phyloP scores from a whole-genome alignment of 2,329 filamentous ascomycete genomes.

The Cladophialophora psammophila region DNA sequence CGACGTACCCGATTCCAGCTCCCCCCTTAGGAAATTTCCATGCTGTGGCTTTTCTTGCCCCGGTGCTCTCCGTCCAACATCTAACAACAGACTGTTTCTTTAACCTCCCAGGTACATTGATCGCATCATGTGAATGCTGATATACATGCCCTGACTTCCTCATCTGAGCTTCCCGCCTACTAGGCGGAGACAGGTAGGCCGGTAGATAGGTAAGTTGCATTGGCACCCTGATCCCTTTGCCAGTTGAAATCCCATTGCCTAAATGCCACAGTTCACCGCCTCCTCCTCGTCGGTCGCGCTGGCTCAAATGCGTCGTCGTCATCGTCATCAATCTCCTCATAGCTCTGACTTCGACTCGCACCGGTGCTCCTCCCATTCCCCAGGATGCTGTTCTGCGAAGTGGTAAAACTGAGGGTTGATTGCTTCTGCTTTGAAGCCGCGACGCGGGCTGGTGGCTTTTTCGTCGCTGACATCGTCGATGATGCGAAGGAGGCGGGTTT shows the following conservation, averaged over 20 bases:
- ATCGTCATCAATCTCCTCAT: conserved; percentile 41
- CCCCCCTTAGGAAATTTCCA: too few species aligned
- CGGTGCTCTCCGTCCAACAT: not conserved
- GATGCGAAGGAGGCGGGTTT: conserved; percentile 20
- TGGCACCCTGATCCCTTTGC: not conserved
- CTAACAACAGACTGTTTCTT: not conserved
- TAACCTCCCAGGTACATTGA: not conserved
- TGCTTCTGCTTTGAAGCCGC: conserved; percentile 47
- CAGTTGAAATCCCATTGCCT: not conserved
- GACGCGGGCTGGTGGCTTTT: not conserved
- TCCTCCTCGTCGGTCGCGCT: conserved; percentile 39
- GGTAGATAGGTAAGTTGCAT: too few species aligned
- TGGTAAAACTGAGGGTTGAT: conserved; percentile 52
- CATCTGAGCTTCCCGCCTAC: too few species aligned
- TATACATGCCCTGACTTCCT: too few species aligned
- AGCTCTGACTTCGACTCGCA: conserved; percentile 42
- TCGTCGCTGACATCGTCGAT: conserved; percentile 38
- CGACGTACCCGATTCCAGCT: too few species aligned
- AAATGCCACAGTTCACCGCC: conserved; percentile 19
- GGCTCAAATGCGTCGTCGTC: conserved; percentile 57
- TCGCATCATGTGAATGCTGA: too few species aligned
- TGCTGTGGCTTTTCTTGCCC: not conserved
- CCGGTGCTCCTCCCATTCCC: conserved; percentile 32
- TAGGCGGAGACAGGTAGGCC: too few species aligned
- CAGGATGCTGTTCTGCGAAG: conserved; percentile 46